Base-by-base conservation (phyloP, 345 rosid genomes). In the Melaleuca quinquenervia region DNA sequence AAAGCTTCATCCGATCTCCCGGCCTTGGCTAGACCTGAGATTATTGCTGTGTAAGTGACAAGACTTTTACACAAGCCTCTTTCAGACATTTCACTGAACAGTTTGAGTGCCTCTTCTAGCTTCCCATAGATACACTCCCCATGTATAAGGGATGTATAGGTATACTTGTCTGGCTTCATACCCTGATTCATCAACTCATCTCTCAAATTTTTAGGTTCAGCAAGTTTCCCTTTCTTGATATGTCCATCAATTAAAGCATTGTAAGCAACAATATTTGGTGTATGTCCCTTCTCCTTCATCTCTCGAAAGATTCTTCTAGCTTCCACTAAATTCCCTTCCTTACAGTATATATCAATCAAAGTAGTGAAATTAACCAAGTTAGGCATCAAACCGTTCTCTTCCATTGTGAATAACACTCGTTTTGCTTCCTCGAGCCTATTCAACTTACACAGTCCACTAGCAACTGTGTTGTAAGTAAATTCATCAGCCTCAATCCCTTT, bases 1-100 rank as follows among this genome's bases (percentile, higher is more conserved):
- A 95, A 95, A 52, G 98, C 98, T 88, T 96, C 98, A 50, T 94
- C 93, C 6, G 99, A 94, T 87, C 96, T 93, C 78, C 95, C 99
- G 48, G 86, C 91, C 91, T 92, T 95, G 32, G 95, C 94, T 90
- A 97, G 90, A 60, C 95, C 92, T 10, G 93, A 92, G 75, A 97
- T 95, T 83, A 96, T 88, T 78, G 92, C 92, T 1, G 96, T 90
- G 89, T 95, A 97, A 22, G 95, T 90, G 84, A 88, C 93, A 78
- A 88, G 60, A 88, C 89, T 89, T 85, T 91, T 91, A 49, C 88
- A 86, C 74, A 94, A 83, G 76, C 97, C 94, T 88, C 87, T 92
- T 21, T 36, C 84, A 52, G 89, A 83, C 93, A 94, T 92, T 91
- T 93, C 93, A 48, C 85, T 85, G 83, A 94, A 93, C 48, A 96